Percentiles rank a stretch among this genome's conserved stretches.
These are phyloP conservation scores for Chloris gayana DNA, from an alignment of 176 grass and related monocot species.

Conservation along the genomic window DNA sequence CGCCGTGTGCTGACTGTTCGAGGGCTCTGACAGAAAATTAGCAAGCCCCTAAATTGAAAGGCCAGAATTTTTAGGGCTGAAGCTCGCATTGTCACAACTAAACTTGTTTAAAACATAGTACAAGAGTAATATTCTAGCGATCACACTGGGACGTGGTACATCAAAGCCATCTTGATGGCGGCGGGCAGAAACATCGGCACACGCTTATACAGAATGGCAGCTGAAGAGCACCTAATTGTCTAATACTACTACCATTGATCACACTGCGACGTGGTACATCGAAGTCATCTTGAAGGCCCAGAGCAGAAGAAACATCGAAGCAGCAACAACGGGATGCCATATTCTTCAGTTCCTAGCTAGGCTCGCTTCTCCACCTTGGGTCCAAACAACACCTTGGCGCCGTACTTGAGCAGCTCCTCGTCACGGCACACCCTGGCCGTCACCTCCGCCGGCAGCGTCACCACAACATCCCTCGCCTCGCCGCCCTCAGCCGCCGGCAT, in stretches of 20 bases:
- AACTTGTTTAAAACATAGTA: background rate
- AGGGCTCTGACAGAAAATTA: too few species aligned
- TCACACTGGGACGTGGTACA: background rate
- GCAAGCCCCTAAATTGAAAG: too few species aligned
- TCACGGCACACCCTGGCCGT: slow-evolving; percentile 57
- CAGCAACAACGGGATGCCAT: too few species aligned
- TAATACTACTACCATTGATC: too few species aligned
- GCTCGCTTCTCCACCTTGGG: slow-evolving; percentile 13
- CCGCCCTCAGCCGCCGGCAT: slow-evolving; percentile 47
- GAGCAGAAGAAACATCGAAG: too few species aligned
- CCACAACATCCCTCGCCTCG: slow-evolving; percentile 60
- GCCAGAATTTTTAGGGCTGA: too few species aligned
- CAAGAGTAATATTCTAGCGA: background rate
- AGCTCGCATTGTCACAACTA: background rate
- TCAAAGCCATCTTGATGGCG: slow-evolving; percentile 34
- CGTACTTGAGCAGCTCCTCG: slow-evolving; percentile 56
- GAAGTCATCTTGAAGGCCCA: too few species aligned
- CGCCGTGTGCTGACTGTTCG: too few species aligned
- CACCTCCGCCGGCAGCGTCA: slow-evolving; percentile 63
- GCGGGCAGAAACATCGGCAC: background rate
- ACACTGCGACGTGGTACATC: too few species aligned
- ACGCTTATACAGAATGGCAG: background rate
- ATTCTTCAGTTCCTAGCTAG: too few species aligned
- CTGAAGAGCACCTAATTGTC: background rate
- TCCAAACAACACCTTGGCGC: slow-evolving; percentile 53